phyloP scores from a whole-genome alignment of 495 filamentous ascomycete species.

The Achaetomiella virescens region DNA sequence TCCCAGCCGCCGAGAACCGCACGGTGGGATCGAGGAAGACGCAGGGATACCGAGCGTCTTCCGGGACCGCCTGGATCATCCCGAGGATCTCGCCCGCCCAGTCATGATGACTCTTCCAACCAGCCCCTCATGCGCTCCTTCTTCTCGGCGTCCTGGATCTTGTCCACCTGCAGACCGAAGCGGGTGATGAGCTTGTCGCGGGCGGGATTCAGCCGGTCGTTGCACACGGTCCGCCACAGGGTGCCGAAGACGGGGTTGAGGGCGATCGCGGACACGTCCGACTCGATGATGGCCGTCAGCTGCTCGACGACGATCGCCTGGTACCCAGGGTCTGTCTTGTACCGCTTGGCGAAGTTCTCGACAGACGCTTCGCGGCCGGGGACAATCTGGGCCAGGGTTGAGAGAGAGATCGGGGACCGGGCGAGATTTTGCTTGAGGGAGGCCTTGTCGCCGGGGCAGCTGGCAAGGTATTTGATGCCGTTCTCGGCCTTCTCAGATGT shows the following conservation, averaged over 20 bases:
- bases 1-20: conserved; percentile 20
- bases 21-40: conserved; percentile 44
- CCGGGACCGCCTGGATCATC: conserved; percentile 39
- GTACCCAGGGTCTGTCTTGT: conserved; percentile 31
- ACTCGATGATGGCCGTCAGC: conserved; percentile 34
- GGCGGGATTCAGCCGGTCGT: conserved; percentile 32
- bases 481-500: conserved; percentile 15
- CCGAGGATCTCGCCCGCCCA: conserved; percentile 33
- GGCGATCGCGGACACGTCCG: conserved; percentile 35
- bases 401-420: conserved; percentile 14
- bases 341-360: conserved; percentile 34
- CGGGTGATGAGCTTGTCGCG: conserved; percentile 34
- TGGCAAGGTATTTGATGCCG: conserved; percentile 9
- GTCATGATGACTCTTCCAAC: conserved; percentile 45
- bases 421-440: conserved; percentile 16
- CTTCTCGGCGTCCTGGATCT: conserved; percentile 22
- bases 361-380: conserved; percentile 22
- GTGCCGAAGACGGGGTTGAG: conserved; percentile 44
- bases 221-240: conserved; percentile 43
- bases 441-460: conserved; percentile 10
- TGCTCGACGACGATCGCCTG: conserved; percentile 28
- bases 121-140: conserved; percentile 37
- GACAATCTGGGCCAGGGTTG: conserved; percentile 24
- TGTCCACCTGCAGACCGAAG: conserved; percentile 32
- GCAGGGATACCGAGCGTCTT: conserved; percentile 43